Evolutionary conservation across 805 yeast genomes (phyloP).

Genomic region (Naumovozyma baii): DNA sequence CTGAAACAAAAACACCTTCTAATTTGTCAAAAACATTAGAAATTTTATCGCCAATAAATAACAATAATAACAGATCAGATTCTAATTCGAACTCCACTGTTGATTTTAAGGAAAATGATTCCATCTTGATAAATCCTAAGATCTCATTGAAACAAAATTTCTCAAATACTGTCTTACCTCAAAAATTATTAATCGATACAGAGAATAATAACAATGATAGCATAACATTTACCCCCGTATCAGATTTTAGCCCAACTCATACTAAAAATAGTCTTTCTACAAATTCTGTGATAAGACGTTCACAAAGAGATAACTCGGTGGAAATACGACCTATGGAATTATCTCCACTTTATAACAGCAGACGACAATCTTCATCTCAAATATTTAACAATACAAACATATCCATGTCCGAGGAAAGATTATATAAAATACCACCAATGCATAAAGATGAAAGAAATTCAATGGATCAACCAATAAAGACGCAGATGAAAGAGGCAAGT

Average conservation of each 20-base stretch:
- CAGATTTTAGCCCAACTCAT: not conserved
- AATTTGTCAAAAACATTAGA: conserved; percentile 27
- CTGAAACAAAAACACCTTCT: conserved; percentile 14
- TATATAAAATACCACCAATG: not conserved
- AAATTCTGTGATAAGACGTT: not conserved
- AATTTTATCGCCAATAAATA: conserved; percentile 5
- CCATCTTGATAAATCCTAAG: conserved; percentile 9
- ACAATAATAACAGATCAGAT: not conserved
- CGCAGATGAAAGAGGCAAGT: not conserved
- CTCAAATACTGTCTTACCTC: conserved; percentile 11
- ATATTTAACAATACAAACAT: not conserved
- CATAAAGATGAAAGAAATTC: not conserved
- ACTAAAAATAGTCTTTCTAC: not conserved
- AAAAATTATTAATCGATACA: no score
- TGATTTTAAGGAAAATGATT: not conserved
- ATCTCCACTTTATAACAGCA: not conserved
- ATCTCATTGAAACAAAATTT: conserved; percentile 16
- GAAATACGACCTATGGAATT: not conserved
- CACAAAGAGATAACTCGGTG: not conserved
- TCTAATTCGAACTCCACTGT: not conserved
- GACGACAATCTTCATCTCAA: not conserved
- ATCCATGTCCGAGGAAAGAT: not conserved
- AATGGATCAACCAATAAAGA: no score
- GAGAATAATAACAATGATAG: no score
- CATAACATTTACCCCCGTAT: no score